A percentile compares a stretch with the other conserved stretches of the same genome.
These are phyloP conservation scores for Eragrostis nindensis DNA, from an alignment of 176 grass and related monocot genomes.

Conservation along the genomic window DNA sequence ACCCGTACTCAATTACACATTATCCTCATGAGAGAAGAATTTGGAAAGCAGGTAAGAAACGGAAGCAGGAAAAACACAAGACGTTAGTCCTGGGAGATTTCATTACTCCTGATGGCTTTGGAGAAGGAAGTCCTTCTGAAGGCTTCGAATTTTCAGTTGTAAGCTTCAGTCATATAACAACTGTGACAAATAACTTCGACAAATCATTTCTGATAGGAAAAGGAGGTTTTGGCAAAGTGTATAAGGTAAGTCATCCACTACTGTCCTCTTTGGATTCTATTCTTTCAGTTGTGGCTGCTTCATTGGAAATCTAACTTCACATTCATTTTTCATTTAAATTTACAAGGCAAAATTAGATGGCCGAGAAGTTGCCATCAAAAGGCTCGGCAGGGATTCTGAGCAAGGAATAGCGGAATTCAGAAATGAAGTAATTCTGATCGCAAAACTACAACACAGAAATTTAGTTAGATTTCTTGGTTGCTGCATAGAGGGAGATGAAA, in stretches of 20 bases:
- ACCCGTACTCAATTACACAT: not conserved
- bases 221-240: slow-evolving; percentile 51
- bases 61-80: not conserved
- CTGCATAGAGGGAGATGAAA: slow-evolving; percentile 39
- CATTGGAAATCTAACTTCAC: not conserved
- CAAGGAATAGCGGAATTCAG: slow-evolving; percentile 43
- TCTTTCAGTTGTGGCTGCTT: not conserved
- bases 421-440: slow-evolving; percentile 30
- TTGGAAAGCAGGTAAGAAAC: not conserved
- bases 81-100: slow-evolving; percentile 23
- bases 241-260: slow-evolving; percentile 25
- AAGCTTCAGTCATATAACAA: slow-evolving; percentile 26
- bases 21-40: not conserved
- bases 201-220: slow-evolving; percentile 27
- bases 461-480: slow-evolving; percentile 37
- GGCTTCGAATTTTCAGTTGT: slow-evolving; percentile 34
- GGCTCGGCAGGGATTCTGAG: slow-evolving; percentile 21
- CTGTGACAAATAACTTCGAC: slow-evolving; percentile 44
- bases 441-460: slow-evolving; percentile 37
- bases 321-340: not conserved
- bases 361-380: slow-evolving; percentile 40
- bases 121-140: not conserved
- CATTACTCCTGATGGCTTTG: not conserved
- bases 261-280: not conserved
- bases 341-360: not conserved